Conservation (phyloP, 306 rosid genomes). For the Acmispon strigosus region DNA sequence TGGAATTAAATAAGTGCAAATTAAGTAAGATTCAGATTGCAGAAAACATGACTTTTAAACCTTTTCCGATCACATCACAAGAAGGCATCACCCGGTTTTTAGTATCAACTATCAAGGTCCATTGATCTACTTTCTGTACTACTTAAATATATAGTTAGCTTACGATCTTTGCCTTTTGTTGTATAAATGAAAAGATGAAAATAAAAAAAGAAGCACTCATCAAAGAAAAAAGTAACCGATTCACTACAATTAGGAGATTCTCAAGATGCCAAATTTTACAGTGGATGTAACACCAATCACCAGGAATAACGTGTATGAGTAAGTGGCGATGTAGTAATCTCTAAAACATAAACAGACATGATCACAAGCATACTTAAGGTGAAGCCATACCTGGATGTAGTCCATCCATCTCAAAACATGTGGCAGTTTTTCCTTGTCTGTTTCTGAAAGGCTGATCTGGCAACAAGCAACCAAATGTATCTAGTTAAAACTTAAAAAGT, state of each 20-base stretch:
- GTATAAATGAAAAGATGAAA: not conserved
- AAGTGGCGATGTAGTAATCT: not conserved
- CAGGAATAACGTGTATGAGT: not conserved
- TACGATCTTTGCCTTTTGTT: not conserved
- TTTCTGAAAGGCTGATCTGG: conserved; percentile 61
- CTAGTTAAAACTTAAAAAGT: conserved; percentile 19
- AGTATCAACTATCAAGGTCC: not conserved
- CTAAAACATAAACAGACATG: not conserved
- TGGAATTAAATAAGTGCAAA: not conserved
- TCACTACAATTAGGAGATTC: not conserved
- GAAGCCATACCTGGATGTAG: conserved; percentile 68
- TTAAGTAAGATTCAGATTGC: not conserved
- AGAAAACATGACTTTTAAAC: not conserved
- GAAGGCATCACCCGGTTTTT: not conserved
- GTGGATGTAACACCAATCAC: not conserved
- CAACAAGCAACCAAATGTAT: conserved; percentile 34
- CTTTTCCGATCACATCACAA: conserved; percentile 2
- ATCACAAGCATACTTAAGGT: not conserved
- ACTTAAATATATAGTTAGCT: not conserved
- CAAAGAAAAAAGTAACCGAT: not conserved
- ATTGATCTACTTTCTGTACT: not conserved
- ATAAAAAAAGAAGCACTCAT: not conserved
- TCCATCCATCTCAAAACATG: conserved; percentile 84
- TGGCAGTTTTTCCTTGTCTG: conserved; percentile 51
- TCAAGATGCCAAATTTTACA: too few species aligned